Percentiles rank a stretch among this genome's conserved stretches.
These are phyloP conservation scores for Lentinula raphanica DNA, from an alignment of 768 basidiomycete species.

Conservation along the genomic window DNA sequence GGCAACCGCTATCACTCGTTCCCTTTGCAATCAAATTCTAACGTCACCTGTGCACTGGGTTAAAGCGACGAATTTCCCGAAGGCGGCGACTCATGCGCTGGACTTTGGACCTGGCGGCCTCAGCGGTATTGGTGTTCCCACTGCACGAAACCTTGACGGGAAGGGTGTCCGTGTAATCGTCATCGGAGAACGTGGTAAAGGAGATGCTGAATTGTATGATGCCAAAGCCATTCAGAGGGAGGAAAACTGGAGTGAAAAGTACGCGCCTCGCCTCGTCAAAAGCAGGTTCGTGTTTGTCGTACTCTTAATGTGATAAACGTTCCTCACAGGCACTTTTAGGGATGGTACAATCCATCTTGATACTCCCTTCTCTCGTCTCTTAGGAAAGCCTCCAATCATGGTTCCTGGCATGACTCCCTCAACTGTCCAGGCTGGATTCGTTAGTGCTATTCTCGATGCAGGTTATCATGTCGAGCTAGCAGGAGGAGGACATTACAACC, in stretches of 20 bases:
- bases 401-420: conserved; percentile 99
- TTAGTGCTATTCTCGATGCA: conserved; percentile 86
- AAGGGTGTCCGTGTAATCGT: conserved; percentile 89
- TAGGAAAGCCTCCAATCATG: conserved; percentile 98
- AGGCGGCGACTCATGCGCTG: conserved; percentile 86
- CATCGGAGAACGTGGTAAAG: conserved; percentile 85
- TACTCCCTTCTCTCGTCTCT: conserved; percentile 91
- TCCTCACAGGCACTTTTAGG: conserved; percentile 33
- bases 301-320: not conserved
- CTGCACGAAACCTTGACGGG: conserved; percentile 87
- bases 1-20: conserved; percentile 72
- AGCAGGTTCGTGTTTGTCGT: conserved; percentile 69
- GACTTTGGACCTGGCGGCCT: conserved; percentile 96
- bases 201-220: conserved; percentile 82
- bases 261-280: conserved; percentile 78
- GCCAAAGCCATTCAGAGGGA: conserved; percentile 63
- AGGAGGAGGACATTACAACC: conserved; percentile 96
- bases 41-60: conserved; percentile 90
- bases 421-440: conserved; percentile 93
- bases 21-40: conserved; percentile 92
- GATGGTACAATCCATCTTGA: conserved; percentile 92
- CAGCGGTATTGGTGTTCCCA: conserved; percentile 89
- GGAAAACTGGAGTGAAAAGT: conserved; percentile 90
- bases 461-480: conserved; percentile 97
- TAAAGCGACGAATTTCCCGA: conserved; percentile 84